A percentile compares a stretch with the other conserved stretches of the same genome.
Conservation (phyloP, 208 protist genomes). For the Trypanosoma melophagium region DNA sequence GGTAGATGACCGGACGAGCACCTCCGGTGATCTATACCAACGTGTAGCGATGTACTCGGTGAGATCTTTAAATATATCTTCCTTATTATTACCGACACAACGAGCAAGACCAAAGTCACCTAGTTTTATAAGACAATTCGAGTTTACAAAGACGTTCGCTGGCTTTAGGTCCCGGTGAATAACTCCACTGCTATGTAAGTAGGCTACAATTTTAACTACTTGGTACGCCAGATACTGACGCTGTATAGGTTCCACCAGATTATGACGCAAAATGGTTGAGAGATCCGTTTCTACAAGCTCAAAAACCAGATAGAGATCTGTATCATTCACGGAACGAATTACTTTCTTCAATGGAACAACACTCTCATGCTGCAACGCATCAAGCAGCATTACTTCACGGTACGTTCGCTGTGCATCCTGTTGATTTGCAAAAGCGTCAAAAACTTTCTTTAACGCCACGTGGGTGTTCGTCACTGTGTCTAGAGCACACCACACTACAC, state of each 20-base stretch:
- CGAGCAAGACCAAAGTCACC: conserved; percentile 98
- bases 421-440: conserved; percentile 95
- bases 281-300: conserved; percentile 95
- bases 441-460: conserved; percentile 97
- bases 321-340: conserved; percentile 95
- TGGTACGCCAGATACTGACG: conserved; percentile 96
- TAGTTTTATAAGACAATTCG: conserved; percentile 93
- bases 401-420: conserved; percentile 94
- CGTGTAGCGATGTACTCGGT: conserved; percentile 96
- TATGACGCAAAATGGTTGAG: conserved; percentile 92
- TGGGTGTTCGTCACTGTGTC: conserved; percentile 80
- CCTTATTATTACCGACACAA: conserved; percentile 44
- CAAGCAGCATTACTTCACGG: conserved; percentile 96
- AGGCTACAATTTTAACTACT: conserved; percentile 92
- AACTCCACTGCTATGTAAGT: conserved; percentile 87
- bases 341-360: conserved; percentile 95
- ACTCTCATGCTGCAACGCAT: conserved; percentile 84
- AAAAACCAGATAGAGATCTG: conserved; percentile 97
- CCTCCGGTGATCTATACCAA: conserved; percentile 98
- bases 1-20: conserved; percentile 93
- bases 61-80: conserved; percentile 58
- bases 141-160: conserved; percentile 91
- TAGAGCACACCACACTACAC: conserved; percentile 94
- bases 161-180: conserved; percentile 95
- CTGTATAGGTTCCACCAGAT: conserved; percentile 94